Evolutionary conservation across 179 eudicot species (phyloP), one percentile per base, ranked within the genome.

Genomic region (Drosera spatulata): DNA sequence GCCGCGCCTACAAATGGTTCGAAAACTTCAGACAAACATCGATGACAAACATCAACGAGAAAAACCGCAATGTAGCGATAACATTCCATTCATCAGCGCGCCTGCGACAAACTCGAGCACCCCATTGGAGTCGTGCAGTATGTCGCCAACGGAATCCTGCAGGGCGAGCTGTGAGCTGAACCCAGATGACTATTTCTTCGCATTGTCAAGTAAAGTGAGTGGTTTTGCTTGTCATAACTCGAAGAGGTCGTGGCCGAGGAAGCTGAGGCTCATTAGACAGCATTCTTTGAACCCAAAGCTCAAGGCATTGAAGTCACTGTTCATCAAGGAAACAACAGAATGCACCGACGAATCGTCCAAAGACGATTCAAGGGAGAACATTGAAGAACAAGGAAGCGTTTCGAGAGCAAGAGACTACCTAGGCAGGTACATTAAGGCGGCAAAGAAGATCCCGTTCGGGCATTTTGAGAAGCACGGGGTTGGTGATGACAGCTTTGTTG

Each of bases 1-100:
- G 11, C 87, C 90, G 2, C 78, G 94, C 7, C 65, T 78, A 0
- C 85, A 86, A 66, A 79, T 86, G 89, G 79, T 83, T 10, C 79
- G 82, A 48, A 80, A 74, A 12, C 88, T 82, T 53, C 77, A 22
- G 1, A 22, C 33, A 22, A 22, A 22, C 33, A 22, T 22, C 33
- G 33, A 22, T 22, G 33, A 22, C 33, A 22, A 22, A 22, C 33
- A 22, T 22, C 33, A 22, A 22, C 33, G 33, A 22, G 33, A 22
- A 22, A 22, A 22, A 0, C 33, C 33, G 33, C 43, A 47, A 41
- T 49, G 59, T 56, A 2, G 55, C 62, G 43, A n/a, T 10, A 38
- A 43, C 43, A 22, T 22, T 22, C 41, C 63, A 15, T 56, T 58
- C 13, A 60, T 52, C 66, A 49, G n/a, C 3, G 48, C 70, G 1